A percentile compares a stretch with the other conserved stretches of the same genome.
These are phyloP conservation scores for Apiospora kogelbergensis DNA, from an alignment of 2,329 filamentous ascomycete species.

Conservation along the genomic window DNA sequence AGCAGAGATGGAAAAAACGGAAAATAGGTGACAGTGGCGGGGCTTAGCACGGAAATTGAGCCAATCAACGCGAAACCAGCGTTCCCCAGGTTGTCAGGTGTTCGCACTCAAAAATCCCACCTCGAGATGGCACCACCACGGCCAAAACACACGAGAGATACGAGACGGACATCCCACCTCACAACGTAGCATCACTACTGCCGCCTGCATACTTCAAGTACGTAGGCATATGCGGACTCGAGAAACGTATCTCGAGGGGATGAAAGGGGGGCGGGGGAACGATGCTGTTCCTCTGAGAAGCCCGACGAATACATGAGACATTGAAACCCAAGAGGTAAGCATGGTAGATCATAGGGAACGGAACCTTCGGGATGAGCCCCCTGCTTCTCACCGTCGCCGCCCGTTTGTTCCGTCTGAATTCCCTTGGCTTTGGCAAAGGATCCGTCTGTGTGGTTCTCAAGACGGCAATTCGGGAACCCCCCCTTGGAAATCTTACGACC, in stretches of 20 bases:
- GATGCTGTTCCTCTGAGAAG: background rate
- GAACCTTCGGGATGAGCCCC: background rate
- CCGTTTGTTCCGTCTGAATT: background rate
- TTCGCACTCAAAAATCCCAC: background rate
- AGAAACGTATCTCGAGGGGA: background rate
- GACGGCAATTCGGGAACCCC: background rate
- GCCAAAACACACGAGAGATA: background rate
- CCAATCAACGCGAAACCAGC: background rate
- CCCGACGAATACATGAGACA: background rate
- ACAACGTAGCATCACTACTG: background rate
- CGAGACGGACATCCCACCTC: background rate
- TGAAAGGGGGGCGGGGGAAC: background rate
- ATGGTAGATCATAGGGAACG: background rate
- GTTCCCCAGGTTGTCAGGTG: background rate
- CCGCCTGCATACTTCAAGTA: background rate
- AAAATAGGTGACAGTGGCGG: background rate
- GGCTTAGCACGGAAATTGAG: background rate
- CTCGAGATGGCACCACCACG: background rate
- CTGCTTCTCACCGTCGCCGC: background rate
- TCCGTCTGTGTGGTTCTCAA: background rate
- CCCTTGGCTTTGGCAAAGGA: background rate
- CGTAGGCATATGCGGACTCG: background rate
- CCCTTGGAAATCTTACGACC: background rate
- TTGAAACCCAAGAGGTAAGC: background rate
- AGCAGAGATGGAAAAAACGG: background rate